phyloP scores from a whole-genome alignment of 345 rosid species.

The Arabidopsis suecica region DNA sequence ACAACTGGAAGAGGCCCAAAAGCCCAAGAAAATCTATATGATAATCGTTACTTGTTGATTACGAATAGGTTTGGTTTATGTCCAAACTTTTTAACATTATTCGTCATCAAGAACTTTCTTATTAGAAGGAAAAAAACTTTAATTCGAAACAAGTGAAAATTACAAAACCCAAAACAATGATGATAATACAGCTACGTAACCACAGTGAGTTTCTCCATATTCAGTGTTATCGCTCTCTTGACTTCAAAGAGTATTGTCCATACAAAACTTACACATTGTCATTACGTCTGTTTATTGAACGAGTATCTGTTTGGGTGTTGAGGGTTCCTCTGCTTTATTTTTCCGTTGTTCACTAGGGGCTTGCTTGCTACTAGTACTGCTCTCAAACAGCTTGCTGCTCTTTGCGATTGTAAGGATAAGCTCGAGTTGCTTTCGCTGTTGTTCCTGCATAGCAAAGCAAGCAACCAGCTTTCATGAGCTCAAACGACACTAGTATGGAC shows the following conservation, averaged over 20 bases:
- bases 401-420: conserved; percentile 79
- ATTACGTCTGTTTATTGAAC: conserved; percentile 31
- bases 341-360: conserved; percentile 44
- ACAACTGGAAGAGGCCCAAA: no score
- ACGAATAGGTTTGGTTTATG: no score
- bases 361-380: conserved; percentile 40
- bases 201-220: conserved; percentile 15
- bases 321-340: conserved; percentile 39
- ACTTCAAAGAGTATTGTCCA: conserved; percentile 16
- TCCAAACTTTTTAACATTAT: no score
- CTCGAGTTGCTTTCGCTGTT: conserved; percentile 88
- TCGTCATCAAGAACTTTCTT: neutral
- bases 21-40: neutral
- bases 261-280: neutral
- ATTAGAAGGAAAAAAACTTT: neutral
- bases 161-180: conserved; percentile 36
- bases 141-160: conserved; percentile 20
- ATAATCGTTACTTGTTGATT: neutral
- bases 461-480: conserved; percentile 36
- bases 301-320: conserved; percentile 38
- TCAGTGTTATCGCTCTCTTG: conserved; percentile 11
- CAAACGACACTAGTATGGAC: neutral
- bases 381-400: conserved; percentile 64
- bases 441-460: conserved; percentile 65
- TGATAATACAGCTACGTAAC: conserved; percentile 27